Percentiles rank a stretch among this genome's conserved stretches.
Conservation (phyloP, 2,329 filamentous ascomycete species). For the Fusarium setosum region DNA sequence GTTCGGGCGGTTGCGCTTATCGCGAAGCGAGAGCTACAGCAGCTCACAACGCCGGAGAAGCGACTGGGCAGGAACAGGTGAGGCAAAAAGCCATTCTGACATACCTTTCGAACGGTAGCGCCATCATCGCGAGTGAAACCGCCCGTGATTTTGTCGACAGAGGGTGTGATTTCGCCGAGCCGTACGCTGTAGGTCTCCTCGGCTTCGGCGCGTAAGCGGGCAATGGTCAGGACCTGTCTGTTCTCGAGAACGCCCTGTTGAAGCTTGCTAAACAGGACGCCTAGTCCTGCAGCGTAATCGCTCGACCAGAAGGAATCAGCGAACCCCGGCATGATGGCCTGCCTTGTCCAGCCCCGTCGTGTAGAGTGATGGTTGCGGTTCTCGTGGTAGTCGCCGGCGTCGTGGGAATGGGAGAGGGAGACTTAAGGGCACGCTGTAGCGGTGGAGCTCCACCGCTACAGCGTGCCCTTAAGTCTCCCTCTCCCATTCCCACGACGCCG, state of each 20-base stretch:
- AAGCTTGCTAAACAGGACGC: conserved; percentile 94
- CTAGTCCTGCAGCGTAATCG: conserved; percentile 95
- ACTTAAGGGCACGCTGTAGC: conserved; percentile 23
- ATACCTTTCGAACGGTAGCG: conserved; percentile 92
- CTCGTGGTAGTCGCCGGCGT: conserved; percentile 16
- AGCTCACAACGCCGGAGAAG: neutral
- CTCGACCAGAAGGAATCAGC: conserved; percentile 97
- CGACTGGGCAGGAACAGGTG: neutral
- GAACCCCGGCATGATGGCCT: conserved; percentile 81
- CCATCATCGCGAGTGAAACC: conserved; percentile 94
- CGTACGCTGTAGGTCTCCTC: conserved; percentile 89
- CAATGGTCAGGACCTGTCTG: conserved; percentile 90
- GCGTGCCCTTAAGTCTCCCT: conserved; percentile 19
- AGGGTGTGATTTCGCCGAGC: conserved; percentile 83
- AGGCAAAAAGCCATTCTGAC: conserved; percentile 9
- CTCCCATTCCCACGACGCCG: conserved; percentile 17
- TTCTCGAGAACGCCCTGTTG: conserved; percentile 97
- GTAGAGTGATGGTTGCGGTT: conserved; percentile 18
- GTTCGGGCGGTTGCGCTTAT: neutral
- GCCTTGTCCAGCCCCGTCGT: conserved; percentile 42
- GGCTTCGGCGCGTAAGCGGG: conserved; percentile 93
- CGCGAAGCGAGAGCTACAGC: conserved; percentile 5
- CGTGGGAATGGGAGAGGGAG: conserved; percentile 11
- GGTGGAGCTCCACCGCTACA: conserved; percentile 24
- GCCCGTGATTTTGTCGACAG: conserved; percentile 82